Base-by-base conservation (phyloP, 208 protist species). In the Wallacemonas sp. region DNA sequence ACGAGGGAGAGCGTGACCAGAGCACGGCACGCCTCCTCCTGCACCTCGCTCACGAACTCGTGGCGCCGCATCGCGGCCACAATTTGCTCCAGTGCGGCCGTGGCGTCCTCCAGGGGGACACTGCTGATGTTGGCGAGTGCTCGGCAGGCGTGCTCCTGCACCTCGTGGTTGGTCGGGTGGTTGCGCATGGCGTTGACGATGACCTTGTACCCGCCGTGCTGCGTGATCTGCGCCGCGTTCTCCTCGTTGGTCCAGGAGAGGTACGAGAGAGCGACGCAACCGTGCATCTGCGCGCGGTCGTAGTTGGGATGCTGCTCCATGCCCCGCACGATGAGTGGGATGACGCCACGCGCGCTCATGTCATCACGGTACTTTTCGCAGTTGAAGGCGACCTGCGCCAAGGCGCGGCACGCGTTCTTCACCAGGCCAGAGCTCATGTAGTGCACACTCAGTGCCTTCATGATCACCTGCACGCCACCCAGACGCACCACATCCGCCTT, bases 331-430 rank as follows among this genome's bases (percentile, higher is more conserved):
- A 97, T 93, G 11, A 93, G 71, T 9, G 86, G 86, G 64, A 96
- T 96, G 2, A 88, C 84, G 29, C 87, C 88, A 57, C 77, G 83
- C 33, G 80, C 79, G 46, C 82, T 90, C 88, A 96, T 93, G 62
- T 92, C 87, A 65, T 94, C 84, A 26, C 92, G 88, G 64, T 93
- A 93, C 21, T 65, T 70, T 55, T 97, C 92, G 70, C 80, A 93
- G 67, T 93, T 95, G 68, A 95, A 95, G 26, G 89, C 92, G 56
- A 97, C 68, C 70, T 97, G 92, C 14, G 85, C 89, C 32, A 97
- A 79, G 27, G 89, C 92, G 3, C 92, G 82, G 76, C 88, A 97
- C 1, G 87, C 89, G 65, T 95, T 97, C 71, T 95, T 95, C 1
- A 94, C 87, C 23, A 97, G 66, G 5, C 89, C 89, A 54, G 78